Conservation (phyloP, 352 stramenopile species). For the Pythium myriotylum region DNA sequence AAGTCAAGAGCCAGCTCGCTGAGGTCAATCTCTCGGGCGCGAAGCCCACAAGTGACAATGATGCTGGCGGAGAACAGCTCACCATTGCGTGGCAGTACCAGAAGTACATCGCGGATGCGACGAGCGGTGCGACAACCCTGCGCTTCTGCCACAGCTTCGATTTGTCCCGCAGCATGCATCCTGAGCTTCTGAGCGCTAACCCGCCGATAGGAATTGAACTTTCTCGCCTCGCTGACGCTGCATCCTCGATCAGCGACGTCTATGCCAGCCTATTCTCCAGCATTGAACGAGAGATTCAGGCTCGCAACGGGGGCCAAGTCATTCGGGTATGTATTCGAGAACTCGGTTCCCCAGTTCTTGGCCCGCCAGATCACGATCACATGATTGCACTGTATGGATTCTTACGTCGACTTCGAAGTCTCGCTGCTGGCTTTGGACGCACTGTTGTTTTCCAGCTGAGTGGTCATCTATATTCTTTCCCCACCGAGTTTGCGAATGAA, state of each 20-base stretch:
- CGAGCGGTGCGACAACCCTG: conserved; percentile 10
- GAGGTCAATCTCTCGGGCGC: conserved; percentile 7
- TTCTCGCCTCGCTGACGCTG: neutral
- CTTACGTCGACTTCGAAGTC: conserved; percentile 32
- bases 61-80: conserved; percentile 24
- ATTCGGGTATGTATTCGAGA: conserved; percentile 46
- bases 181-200: conserved; percentile 49
- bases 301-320: conserved; percentile 31
- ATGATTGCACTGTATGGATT: conserved; percentile 50
- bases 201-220: conserved; percentile 37
- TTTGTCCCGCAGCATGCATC: conserved; percentile 59
- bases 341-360: conserved; percentile 50
- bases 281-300: conserved; percentile 29
- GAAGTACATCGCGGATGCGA: conserved; percentile 45
- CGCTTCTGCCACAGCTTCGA: conserved; percentile 81
- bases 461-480: conserved; percentile 31
- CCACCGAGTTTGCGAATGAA: conserved; percentile 41
- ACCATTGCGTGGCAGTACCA: conserved; percentile 81
- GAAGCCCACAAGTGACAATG: neutral
- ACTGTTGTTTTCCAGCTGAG: conserved; percentile 35
- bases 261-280: conserved; percentile 37
- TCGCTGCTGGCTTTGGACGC: conserved; percentile 22
- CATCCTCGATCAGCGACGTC: conserved; percentile 4
- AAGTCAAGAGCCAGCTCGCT: conserved; percentile 60
- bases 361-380: conserved; percentile 32